phyloP scores from a whole-genome alignment of 2,329 filamentous ascomycete species.

The Rhinocladiella similis region DNA sequence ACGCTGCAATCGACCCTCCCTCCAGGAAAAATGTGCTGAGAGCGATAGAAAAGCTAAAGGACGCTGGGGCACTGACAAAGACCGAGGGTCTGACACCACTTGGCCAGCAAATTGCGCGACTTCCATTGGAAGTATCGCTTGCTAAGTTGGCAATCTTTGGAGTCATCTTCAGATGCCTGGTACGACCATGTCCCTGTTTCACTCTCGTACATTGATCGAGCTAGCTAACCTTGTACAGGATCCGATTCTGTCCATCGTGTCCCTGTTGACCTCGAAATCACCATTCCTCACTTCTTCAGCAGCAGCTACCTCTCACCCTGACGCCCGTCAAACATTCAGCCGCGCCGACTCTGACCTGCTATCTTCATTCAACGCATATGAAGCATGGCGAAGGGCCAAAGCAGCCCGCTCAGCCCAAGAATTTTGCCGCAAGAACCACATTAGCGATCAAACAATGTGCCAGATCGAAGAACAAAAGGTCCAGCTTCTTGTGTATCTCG shows the following conservation, averaged over 20 bases:
- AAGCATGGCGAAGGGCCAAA: constrained; percentile 82
- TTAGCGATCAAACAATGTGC: constrained; percentile 81
- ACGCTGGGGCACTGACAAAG: constrained; percentile 83
- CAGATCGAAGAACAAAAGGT: constrained; percentile 96
- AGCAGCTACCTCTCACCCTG: constrained; percentile 72
- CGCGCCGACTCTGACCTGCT: constrained; percentile 87
- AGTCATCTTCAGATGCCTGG: constrained; percentile 79
- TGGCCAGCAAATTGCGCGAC: constrained; percentile 79
- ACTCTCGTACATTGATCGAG: not conserved
- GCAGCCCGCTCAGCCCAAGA: constrained; percentile 70
- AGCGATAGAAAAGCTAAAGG: constrained; percentile 87
- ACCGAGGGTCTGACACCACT: constrained; percentile 83
- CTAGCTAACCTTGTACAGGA: constrained; percentile 48
- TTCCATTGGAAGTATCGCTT: constrained; percentile 91
- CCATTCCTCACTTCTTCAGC: constrained; percentile 88
- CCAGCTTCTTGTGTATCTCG: constrained; percentile 80
- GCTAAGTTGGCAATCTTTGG: constrained; percentile 90
- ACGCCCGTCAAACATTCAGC: constrained; percentile 74
- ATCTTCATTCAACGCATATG: constrained; percentile 91
- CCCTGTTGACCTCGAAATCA: constrained; percentile 90
- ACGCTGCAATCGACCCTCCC: constrained; percentile 85
- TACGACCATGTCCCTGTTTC: constrained; percentile 1
- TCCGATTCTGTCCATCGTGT: constrained; percentile 86
- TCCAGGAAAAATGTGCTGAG: constrained; percentile 89
- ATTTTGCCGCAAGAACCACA: constrained; percentile 93